Conservation (phyloP, 2,329 filamentous ascomycete species). For the Endocalyx cinctus region DNA sequence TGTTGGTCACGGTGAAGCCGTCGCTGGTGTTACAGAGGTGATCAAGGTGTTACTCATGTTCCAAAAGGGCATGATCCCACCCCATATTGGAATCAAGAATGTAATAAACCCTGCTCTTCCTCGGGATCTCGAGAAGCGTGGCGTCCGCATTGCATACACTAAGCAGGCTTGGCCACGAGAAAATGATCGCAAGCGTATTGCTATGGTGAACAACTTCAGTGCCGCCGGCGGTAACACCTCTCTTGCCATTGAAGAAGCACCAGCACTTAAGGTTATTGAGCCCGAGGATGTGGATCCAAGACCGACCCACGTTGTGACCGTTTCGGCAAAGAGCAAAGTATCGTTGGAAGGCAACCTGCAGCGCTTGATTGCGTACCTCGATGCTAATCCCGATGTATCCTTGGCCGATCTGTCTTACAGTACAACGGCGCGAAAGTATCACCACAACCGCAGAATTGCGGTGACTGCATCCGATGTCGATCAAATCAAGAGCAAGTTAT, state of each 20-base stretch:
- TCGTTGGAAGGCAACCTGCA: conserved; percentile 52
- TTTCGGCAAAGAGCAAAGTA: conserved; percentile 45
- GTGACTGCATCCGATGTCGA: conserved; percentile 31
- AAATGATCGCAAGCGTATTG: conserved; percentile 10
- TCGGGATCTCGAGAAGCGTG: conserved; percentile 33
- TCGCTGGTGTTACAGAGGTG: conserved; percentile 23
- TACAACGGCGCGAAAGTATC: conserved; percentile 57
- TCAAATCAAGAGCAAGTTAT: conserved; percentile 33
- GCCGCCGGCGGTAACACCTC: conserved; percentile 45
- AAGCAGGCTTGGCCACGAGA: conserved; percentile 31
- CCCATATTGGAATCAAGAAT: conserved; percentile 43
- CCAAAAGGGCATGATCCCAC: conserved; percentile 32
- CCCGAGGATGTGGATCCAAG: conserved; percentile 17
- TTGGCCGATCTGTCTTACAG: conserved; percentile 58
- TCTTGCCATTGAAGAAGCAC: conserved; percentile 18
- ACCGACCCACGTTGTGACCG: conserved; percentile 49
- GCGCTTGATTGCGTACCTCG: conserved; percentile 45
- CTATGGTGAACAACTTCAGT: conserved; percentile 48
- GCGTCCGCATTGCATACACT: conserved; percentile 35
- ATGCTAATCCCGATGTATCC: conserved; percentile 40
- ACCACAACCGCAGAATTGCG: conserved; percentile 48
- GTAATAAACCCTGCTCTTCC: conserved; percentile 41
- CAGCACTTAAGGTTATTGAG: background rate
- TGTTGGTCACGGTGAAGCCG: conserved; percentile 40
- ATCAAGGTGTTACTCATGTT: conserved; percentile 20